Evolutionary conservation across 768 basidiomycete genomes (phyloP).

Genomic region (Hebeloma cylindrosporum): DNA sequence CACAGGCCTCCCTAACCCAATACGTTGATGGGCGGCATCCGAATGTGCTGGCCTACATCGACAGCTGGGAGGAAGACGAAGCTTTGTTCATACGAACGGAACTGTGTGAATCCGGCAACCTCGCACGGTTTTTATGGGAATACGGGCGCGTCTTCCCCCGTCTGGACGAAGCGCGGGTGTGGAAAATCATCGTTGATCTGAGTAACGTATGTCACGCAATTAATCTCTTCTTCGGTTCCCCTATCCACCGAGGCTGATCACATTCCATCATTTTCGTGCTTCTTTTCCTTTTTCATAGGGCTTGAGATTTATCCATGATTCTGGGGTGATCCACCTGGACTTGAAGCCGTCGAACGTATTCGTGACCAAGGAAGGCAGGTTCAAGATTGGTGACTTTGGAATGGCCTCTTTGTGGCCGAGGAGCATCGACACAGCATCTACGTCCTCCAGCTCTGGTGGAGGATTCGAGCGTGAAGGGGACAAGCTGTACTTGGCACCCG

Average conservation of each 20-base stretch:
- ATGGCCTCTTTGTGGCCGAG: constrained; percentile 93
- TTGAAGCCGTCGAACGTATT: constrained; percentile 98
- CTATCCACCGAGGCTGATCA: constrained; percentile 12
- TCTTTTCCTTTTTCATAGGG: constrained; percentile 48
- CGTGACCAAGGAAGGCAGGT: constrained; percentile 78
- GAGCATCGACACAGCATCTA: constrained; percentile 12
- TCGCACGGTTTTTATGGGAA: constrained; percentile 87
- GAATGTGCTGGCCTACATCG: constrained; percentile 85
- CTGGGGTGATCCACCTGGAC: constrained; percentile 91
- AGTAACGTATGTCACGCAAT: constrained; percentile 60
- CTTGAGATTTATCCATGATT: constrained; percentile 84
- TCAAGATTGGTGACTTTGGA: constrained; percentile 98
- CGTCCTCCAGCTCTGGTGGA: constrained; percentile 14
- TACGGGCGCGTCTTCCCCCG: constrained; percentile 82
- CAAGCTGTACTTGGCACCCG: constrained; percentile 94
- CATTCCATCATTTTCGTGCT: constrained; percentile 2
- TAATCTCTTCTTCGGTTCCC: constrained; percentile 30
- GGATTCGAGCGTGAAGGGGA: constrained; percentile 96
- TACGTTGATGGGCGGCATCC: constrained; percentile 51
- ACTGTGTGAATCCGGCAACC: constrained; percentile 90
- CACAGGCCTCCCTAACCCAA: constrained; percentile 38
- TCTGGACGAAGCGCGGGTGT: constrained; percentile 89
- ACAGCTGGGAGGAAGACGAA: constrained; percentile 95
- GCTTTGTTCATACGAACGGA: constrained; percentile 91
- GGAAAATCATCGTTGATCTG: constrained; percentile 94